These are phyloP conservation scores for Solanum rostratum DNA, from an alignment of 257 asterid species.

Conservation along the genomic window DNA sequence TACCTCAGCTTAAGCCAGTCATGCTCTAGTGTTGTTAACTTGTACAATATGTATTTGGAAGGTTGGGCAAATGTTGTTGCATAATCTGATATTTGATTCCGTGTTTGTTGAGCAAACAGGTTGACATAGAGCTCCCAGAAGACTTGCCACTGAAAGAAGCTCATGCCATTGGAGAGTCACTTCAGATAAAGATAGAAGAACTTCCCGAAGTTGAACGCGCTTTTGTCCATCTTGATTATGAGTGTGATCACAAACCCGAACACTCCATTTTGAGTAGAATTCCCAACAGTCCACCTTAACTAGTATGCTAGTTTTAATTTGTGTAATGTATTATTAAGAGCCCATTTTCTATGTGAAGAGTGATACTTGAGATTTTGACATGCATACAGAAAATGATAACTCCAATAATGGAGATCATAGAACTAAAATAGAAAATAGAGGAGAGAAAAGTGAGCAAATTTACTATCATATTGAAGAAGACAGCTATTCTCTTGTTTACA, in stretches of 20 bases:
- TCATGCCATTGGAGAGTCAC: constrained; percentile 60
- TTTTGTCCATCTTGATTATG: constrained; percentile 71
- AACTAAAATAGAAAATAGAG: no score
- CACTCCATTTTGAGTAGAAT: constrained; percentile 56
- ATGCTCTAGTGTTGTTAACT: no score
- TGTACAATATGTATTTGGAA: neutral
- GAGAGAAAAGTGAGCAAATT: no score
- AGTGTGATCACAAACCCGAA: constrained; percentile 77
- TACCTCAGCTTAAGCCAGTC: no score
- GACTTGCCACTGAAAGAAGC: constrained; percentile 64
- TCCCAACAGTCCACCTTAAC: constrained; percentile 38
- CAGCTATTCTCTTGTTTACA: no score
- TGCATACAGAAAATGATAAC: neutral
- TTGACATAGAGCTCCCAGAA: constrained; percentile 76
- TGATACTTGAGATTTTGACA: neutral
- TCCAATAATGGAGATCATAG: no score
- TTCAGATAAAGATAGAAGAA: constrained; percentile 69
- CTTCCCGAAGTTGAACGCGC: constrained; percentile 71
- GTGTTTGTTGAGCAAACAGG: constrained; percentile 14
- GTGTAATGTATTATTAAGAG: neutral
- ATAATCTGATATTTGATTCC: neutral
- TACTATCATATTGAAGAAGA: no score
- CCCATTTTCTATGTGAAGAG: neutral
- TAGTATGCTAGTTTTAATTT: neutral
- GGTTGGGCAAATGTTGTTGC: neutral